Evolutionary conservation across 768 basidiomycete genomes (phyloP), one percentile per base, ranked within the genome.

Genomic region (Tricholoma bakamatsutake): DNA sequence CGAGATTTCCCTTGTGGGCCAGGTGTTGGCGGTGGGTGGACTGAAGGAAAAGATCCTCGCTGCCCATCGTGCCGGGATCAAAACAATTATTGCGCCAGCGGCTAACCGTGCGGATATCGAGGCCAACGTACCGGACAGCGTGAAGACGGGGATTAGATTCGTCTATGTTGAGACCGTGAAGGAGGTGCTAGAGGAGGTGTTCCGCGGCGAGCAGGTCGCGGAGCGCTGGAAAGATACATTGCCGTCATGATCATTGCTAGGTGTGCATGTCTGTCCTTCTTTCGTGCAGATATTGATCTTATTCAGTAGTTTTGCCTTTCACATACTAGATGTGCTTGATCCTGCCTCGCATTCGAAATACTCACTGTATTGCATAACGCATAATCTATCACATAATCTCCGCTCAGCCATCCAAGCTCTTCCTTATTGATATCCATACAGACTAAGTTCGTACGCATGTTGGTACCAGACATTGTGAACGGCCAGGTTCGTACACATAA

Each of bases 21-120:
- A 97, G 70, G 96, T 99, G 8, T 79, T 97, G 1, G 93, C 96
- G 2, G 96, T 99, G 9, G 96, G 96, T 7, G 96, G 96, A 0
- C 72, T 98, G 59, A 98, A 97, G 75, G 91, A 93, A 74, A 95
- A 97, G 78, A 93, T 96, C 59, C 81, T 98, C 1, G 96, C 96
- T 1, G 96, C 97, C 0, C 97, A 99, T 67, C 85, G 97, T 15
- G 93, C 97, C 1, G 94, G 93, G 3, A 97, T 98, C 76, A 94
- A 88, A 73, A 95, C 88, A 0, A 89, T 93, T 62, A 69, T 95
- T 6, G 89, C 89, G 0, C 93, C 93, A 0, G 85, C 80, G 27
- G 95, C 90, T 2, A 96, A 96, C 69, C 84, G 87, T 24, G 86
- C 91, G 0, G 96, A 98, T 65, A 95, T 99, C 31, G 93, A 98